These are phyloP conservation scores for Trichoderma hamatum DNA, from an alignment of 2,329 filamentous ascomycete genomes.

Conservation along the genomic window DNA sequence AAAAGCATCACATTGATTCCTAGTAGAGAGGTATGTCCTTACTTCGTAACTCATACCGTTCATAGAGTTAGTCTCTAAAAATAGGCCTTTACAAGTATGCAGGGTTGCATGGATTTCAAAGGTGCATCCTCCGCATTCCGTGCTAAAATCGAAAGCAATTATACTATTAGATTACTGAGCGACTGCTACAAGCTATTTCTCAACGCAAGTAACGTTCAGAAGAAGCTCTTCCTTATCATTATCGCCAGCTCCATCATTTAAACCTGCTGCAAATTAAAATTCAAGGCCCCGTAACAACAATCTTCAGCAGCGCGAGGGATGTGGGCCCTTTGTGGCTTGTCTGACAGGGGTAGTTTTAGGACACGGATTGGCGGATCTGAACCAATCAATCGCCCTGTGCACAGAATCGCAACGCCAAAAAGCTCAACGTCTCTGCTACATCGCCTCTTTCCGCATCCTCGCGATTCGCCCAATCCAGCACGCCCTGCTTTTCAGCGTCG, in stretches of 20 bases:
- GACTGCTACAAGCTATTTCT: background rate
- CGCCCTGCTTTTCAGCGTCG: background rate
- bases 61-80: background rate
- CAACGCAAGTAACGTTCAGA: background rate
- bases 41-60: background rate
- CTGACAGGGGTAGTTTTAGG: conserved; percentile 3
- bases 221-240: background rate
- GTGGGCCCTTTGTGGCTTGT: conserved; percentile 23
- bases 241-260: background rate
- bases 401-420: conserved; percentile 22
- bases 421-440: conserved; percentile 13
- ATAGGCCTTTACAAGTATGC: background rate
- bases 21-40: background rate
- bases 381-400: conserved; percentile 24
- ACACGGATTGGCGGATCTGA: conserved; percentile 26
- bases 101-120: background rate
- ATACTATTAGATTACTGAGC: background rate
- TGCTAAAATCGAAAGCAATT: background rate
- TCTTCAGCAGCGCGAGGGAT: background rate
- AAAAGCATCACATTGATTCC: background rate
- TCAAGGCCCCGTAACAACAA: background rate
- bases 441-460: conserved; percentile 13
- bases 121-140: background rate
- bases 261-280: background rate
- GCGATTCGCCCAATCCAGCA: background rate